Conservation (phyloP, 768 basidiomycete genomes). For the Neoboletus subvelutipes region DNA sequence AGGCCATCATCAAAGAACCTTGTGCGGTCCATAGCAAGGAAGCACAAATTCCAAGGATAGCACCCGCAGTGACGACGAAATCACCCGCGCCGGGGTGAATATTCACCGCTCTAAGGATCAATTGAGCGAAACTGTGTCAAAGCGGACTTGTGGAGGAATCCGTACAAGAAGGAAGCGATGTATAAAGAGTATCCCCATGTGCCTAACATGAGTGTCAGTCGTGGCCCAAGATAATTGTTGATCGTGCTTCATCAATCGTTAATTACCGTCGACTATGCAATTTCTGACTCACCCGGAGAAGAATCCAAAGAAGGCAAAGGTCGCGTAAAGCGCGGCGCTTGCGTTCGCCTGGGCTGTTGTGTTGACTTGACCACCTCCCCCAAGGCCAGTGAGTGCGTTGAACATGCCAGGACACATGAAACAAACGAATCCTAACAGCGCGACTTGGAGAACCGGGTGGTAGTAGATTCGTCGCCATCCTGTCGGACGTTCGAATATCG, state of each 20-base stretch:
- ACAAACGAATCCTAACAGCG: slow-evolving; percentile 61
- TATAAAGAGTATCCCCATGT: slow-evolving; percentile 53
- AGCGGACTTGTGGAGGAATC: not conserved
- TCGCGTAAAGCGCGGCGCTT: slow-evolving; percentile 63
- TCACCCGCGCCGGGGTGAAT: slow-evolving; percentile 38
- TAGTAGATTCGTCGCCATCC: slow-evolving; percentile 57
- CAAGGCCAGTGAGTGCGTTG: slow-evolving; percentile 78
- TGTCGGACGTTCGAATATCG: slow-evolving; percentile 45
- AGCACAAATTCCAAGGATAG: slow-evolving; percentile 49
- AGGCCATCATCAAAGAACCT: slow-evolving; percentile 54
- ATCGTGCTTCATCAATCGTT: slow-evolving; percentile 51
- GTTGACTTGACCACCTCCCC: slow-evolving; percentile 76
- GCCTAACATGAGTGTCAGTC: slow-evolving; percentile 49
- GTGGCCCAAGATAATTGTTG: slow-evolving; percentile 66
- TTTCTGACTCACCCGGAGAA: slow-evolving; percentile 58
- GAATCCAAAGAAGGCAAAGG: slow-evolving; percentile 61
- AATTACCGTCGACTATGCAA: not conserved
- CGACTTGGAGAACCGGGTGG: slow-evolving; percentile 44
- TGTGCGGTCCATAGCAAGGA: slow-evolving; percentile 55
- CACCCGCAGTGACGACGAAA: slow-evolving; percentile 51
- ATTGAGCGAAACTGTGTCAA: not conserved
- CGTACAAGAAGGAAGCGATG: slow-evolving; percentile 47
- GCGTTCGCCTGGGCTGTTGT: slow-evolving; percentile 63
- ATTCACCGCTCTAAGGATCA: slow-evolving; percentile 43
- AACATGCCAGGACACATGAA: slow-evolving; percentile 69